A percentile compares a stretch with the other conserved stretches of the same genome.
These are phyloP conservation scores for Umbilicus rupestris DNA, from an alignment of 164 flowering plant species.

Conservation along the genomic window DNA sequence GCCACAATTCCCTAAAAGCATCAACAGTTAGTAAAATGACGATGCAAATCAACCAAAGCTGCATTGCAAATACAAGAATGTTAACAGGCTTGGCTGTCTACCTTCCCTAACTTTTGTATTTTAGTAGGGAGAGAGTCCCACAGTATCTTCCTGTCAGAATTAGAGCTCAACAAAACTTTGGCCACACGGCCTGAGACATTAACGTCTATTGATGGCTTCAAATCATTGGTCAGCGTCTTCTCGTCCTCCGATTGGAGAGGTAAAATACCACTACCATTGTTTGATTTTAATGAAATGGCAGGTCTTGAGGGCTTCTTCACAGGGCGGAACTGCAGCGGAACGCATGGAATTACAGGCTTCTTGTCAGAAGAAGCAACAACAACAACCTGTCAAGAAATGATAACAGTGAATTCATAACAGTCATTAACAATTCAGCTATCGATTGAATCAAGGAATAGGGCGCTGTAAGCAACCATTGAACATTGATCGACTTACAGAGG, in stretches of 20 bases:
- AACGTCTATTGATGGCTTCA: slow-evolving; percentile 19
- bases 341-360: background rate
- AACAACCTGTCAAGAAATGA: background rate
- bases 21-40: background rate
- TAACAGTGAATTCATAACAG: background rate
- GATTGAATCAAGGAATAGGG: too few relatives aligned
- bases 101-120: slow-evolving; percentile 44
- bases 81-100: slow-evolving; percentile 7
- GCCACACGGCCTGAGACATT: slow-evolving; percentile 18
- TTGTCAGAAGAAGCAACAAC: background rate
- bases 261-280: slow-evolving; percentile 18
- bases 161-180: slow-evolving; percentile 24
- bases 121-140: slow-evolving; percentile 36
- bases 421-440: too few relatives aligned
- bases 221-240: slow-evolving; percentile 17
- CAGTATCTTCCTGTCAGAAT: slow-evolving; percentile 19
- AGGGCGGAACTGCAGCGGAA: background rate
- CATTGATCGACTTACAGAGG: slow-evolving; percentile 16
- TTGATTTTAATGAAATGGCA: slow-evolving; percentile 17
- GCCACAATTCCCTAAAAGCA: slow-evolving; percentile 32
- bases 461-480: too few relatives aligned
- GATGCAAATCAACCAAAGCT: background rate
- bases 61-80: background rate
- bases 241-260: slow-evolving; percentile 14
- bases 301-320: background rate